Evolutionary conservation across 495 filamentous ascomycete species (phyloP).

Genomic region (Penicillium antarcticum): DNA sequence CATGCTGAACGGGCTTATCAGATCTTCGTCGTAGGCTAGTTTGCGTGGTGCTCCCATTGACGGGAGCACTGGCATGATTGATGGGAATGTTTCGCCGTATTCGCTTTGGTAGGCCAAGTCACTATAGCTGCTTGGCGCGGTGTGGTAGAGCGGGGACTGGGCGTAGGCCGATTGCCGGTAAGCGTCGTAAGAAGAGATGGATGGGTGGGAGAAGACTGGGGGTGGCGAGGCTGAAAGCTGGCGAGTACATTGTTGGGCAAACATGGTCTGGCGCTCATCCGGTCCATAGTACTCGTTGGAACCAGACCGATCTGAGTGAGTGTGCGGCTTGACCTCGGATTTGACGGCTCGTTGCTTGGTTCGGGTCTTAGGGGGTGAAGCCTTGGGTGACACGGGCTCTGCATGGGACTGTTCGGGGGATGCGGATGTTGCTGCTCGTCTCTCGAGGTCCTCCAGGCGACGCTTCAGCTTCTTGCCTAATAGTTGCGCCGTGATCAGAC

Average conservation of each 20-base stretch:
- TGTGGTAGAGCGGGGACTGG: slow-evolving; percentile 61
- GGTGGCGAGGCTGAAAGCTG: slow-evolving; percentile 69
- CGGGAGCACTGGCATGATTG: slow-evolving; percentile 64
- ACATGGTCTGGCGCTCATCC: slow-evolving; percentile 51
- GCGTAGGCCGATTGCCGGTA: slow-evolving; percentile 63
- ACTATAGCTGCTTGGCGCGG: slow-evolving; percentile 53
- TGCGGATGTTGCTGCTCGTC: slow-evolving; percentile 78
- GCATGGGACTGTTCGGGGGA: slow-evolving; percentile 63
- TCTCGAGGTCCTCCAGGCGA: slow-evolving; percentile 92
- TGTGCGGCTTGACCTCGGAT: slow-evolving; percentile 40
- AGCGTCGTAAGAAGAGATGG: slow-evolving; percentile 63
- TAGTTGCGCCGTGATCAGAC: background rate
- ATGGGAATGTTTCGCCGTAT: slow-evolving; percentile 60
- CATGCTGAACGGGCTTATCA: slow-evolving; percentile 70
- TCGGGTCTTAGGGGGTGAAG: slow-evolving; percentile 43
- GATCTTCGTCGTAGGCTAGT: slow-evolving; percentile 57
- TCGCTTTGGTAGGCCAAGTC: slow-evolving; percentile 56
- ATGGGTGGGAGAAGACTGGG: slow-evolving; percentile 69
- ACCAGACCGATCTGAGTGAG: slow-evolving; percentile 22
- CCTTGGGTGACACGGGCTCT: slow-evolving; percentile 46
- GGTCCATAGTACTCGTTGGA: slow-evolving; percentile 41
- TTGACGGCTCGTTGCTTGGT: slow-evolving; percentile 43
- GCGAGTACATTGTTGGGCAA: slow-evolving; percentile 67
- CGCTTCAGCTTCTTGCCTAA: slow-evolving; percentile 98
- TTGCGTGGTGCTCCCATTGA: slow-evolving; percentile 34